Evolutionary conservation across 257 asterid genomes (phyloP).

Genomic region (Plantago major): DNA sequence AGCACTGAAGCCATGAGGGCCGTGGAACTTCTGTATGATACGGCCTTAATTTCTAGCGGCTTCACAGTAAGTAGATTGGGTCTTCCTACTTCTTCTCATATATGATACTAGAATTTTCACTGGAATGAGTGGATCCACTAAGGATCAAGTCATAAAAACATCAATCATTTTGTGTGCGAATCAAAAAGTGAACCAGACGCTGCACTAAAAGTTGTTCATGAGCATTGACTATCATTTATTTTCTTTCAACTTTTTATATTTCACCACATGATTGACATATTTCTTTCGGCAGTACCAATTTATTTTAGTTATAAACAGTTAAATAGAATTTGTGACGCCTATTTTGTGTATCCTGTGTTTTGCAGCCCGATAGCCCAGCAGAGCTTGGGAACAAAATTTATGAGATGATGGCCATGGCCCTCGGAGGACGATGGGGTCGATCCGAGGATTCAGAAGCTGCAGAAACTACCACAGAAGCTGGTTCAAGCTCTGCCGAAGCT

Average conservation of each 20-base stretch:
- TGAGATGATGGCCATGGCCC: slow-evolving; percentile 99
- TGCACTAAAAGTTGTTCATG: too few relatives aligned
- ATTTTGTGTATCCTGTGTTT: background rate
- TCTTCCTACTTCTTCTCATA: background rate
- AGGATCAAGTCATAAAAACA: too few relatives aligned
- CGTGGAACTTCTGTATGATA: slow-evolving; percentile 77
- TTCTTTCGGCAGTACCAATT: too few relatives aligned
- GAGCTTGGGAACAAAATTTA: slow-evolving; percentile 94
- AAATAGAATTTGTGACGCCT: background rate
- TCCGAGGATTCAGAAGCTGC: slow-evolving; percentile 39
- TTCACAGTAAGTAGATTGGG: slow-evolving; percentile 58
- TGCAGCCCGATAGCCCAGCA: slow-evolving; percentile 95
- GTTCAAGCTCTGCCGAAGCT: slow-evolving; percentile 27
- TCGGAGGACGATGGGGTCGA: slow-evolving; percentile 99
- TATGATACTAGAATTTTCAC: background rate
- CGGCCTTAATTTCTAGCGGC: slow-evolving; percentile 95
- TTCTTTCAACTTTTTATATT: too few relatives aligned
- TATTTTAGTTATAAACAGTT: too few relatives aligned
- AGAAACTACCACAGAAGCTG: slow-evolving; percentile 26
- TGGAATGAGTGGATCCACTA: background rate
- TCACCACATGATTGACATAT: too few relatives aligned
- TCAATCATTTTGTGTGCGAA: too few relatives aligned
- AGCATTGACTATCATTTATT: too few relatives aligned
- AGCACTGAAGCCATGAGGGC: slow-evolving; percentile 91
- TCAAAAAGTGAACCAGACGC: too few relatives aligned